Evolutionary conservation across 345 rosid genomes (phyloP), one percentile per base, ranked within the genome.

Genomic region (Reutealis trisperma): DNA sequence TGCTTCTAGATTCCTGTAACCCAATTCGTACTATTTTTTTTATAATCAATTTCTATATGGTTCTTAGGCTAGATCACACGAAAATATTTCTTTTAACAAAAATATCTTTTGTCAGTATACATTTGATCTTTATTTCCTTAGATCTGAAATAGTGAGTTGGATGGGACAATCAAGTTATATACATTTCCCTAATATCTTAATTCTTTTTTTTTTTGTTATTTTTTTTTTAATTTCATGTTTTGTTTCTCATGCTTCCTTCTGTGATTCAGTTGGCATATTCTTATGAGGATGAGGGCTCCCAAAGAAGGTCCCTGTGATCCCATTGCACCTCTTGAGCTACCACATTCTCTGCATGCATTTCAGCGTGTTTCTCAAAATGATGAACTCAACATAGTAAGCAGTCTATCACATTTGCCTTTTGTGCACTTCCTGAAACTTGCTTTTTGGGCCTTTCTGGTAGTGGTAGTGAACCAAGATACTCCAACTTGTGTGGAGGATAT

Each of bases 271-370:
- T 96, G 99, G 99, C 99, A 96, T 82, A 88, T 93, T 78, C 81
- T 92, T 57, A 93, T 96, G 96, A 92, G 98, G 85, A 91, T 96
- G 97, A 92, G 74, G 77, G 79, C 85, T 52, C 94, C 94, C 1
- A 71, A 81, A 83, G 83, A 89, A 82, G 94, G 93, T 71, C 9
- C 94, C 63, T 93, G 91, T 79, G 98, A 93, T 24, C 99, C 99
- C 77, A 80, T 95, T 82, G 92, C 94, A 58, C 96, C 96, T 68
- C 96, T 91, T 73, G 99, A 93, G 82, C 83, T 96, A 74, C 97
- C 99, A 21, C 96, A 91, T 86, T 92, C 98, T 82, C 86, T 96
- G 60, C 99, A 96, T 82, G 93, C 93, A 8, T 91, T 96, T 84
- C 85, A 86, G 30, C 97, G 92, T 69, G 97, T 93, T 61, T 89